phyloP scores from a whole-genome alignment of 768 basidiomycete species.

The Termitomyces sp. region DNA sequence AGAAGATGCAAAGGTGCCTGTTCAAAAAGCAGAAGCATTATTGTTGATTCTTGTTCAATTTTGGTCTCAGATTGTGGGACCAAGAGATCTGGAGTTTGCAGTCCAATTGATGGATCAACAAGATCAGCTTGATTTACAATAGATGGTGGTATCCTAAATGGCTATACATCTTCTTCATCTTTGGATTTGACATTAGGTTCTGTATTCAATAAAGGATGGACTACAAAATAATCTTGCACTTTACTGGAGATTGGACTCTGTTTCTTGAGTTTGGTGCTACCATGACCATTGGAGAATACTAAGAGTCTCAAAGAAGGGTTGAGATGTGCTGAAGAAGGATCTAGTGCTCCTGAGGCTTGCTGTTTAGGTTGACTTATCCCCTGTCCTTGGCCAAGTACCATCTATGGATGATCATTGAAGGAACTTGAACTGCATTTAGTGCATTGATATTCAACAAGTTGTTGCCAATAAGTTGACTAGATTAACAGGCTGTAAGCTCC shows the following conservation, averaged over 20 bases:
- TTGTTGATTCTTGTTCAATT: not conserved
- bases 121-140: not conserved
- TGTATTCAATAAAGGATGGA: not conserved
- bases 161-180: not conserved
- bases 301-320: too few species aligned
- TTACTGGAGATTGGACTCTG: not conserved
- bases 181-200: not conserved
- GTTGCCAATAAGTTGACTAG: not conserved
- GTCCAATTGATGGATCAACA: not conserved
- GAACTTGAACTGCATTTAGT: not conserved
- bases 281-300: too few species aligned
- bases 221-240: not conserved
- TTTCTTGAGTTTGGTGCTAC: not conserved
- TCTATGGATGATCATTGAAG: not conserved
- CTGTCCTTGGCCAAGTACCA: not conserved
- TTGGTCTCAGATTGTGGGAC: not conserved
- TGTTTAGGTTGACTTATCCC: not conserved
- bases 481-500: not conserved
- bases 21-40: not conserved
- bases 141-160: not conserved
- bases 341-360: not conserved
- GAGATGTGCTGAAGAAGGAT: too few species aligned
- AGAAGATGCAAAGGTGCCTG: not conserved
- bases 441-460: not conserved
- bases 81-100: not conserved